Base-by-base conservation (phyloP, 768 basidiomycete genomes). In the Kockovaella imperatae region DNA sequence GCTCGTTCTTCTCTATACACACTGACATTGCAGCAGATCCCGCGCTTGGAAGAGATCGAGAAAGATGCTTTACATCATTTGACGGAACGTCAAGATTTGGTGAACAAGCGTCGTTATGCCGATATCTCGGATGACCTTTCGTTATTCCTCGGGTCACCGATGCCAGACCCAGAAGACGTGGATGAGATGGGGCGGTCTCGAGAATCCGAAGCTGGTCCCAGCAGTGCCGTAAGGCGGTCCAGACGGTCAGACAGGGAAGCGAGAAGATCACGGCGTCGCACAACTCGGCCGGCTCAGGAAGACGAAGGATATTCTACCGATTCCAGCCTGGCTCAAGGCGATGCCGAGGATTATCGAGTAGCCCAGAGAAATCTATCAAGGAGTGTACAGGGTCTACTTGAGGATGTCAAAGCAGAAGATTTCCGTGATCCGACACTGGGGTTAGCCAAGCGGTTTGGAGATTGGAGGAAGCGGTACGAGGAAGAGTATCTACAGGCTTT, bases 231-330 rank as follows among this genome's bases (percentile, higher is more conserved):
- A 5, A 75, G 79, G 38, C 75, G 69, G n/a, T 77, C 80, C 47
- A 77, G 88, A 34, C 76, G 79, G 4, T 62, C 74, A 26, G 82
- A 79, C 4, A 81, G 89, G 32, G 60, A 72, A 3, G 71, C 74
- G 17, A 23, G 40, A 11, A 6, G 40, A 28, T n/a, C n/a, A n/a
- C 31, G n/a, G n/a, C 80, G 89, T 13, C 78, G 80, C 28, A 32
- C 21, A 0, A 42, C 50, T 24, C 56, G 62, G 18, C 47, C 47
- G 40, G 34, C 36, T 4, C 73, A 42, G 38, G 72, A 59, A 31
- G 67, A 89, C 56, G 86, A 89, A 68, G 90, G 88, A 0, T 88
- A 81, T 57, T 90, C 87, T 14, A 93, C 90, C 0, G 90, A 93
- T 62, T 79, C 83, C 0, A 80, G 81, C 3, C 73, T 93, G 3